A percentile compares a stretch with the other conserved stretches of the same genome.
Evolutionary conservation across 176 grass and related monocot species (phyloP).

Genomic region (Carex littledalei): DNA sequence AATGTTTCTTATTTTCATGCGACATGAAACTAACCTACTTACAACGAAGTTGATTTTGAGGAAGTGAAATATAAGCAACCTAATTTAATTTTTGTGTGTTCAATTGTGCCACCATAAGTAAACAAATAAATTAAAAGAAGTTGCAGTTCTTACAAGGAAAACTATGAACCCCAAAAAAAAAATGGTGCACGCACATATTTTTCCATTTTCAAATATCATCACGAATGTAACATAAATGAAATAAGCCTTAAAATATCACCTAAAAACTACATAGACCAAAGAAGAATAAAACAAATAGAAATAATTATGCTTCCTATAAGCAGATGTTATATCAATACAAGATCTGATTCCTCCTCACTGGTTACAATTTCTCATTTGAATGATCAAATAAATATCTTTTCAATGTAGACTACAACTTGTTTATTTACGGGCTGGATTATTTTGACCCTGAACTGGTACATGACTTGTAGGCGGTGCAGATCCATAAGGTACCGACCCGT

Average conservation of each 20-base stretch:
- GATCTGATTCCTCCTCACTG: neutral
- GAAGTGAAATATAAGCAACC: neutral
- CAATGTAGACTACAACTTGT: conserved; percentile 1
- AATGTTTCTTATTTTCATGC: neutral
- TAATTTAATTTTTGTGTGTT: neutral
- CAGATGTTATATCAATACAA: conserved; percentile 1
- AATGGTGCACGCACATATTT: neutral
- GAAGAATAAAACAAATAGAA: neutral
- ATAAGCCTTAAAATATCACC: neutral
- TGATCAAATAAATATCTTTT: conserved; percentile 16
- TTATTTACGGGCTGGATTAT: conserved; percentile 27
- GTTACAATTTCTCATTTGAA: conserved; percentile 9
- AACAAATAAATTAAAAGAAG: neutral
- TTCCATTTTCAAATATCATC: neutral
- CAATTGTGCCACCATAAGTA: neutral
- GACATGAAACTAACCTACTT: no score
- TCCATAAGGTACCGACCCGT: conserved; percentile 53
- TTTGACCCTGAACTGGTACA: conserved; percentile 36
- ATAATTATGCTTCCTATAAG: conserved; percentile 7
- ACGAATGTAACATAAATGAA: neutral
- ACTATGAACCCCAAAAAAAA: neutral
- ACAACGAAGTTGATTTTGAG: no score
- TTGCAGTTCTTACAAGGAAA: neutral
- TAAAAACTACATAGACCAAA: neutral
- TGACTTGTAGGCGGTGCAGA: conserved; percentile 38